phyloP scores from a whole-genome alignment of 257 asterid genomes.

The Solanum ossicruentum region DNA sequence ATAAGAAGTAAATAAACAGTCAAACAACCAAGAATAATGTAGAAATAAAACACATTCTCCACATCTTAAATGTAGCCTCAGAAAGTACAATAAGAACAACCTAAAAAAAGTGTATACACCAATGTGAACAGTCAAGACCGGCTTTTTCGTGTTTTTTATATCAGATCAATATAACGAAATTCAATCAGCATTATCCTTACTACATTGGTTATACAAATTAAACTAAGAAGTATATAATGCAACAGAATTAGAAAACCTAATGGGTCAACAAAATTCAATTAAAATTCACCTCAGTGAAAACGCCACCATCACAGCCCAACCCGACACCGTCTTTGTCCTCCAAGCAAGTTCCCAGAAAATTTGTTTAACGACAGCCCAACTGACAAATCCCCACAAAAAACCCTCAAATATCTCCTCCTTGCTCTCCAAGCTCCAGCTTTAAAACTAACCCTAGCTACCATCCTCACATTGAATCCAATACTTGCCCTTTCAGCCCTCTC shows the following conservation, averaged over 20 bases:
- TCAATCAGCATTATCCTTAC: not conserved
- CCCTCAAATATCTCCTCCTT: conserved; percentile 55
- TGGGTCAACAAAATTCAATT: not conserved
- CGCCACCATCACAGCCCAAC: conserved; percentile 42
- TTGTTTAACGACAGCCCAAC: conserved; percentile 31
- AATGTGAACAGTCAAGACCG: not conserved
- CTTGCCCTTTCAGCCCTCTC: conserved; percentile 30
- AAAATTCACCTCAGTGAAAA: not conserved
- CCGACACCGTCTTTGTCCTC: conserved; percentile 56
- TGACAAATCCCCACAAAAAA: conserved; percentile 51
- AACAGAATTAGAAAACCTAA: not conserved
- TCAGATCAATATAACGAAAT: not conserved
- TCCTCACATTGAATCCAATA: conserved; percentile 47
- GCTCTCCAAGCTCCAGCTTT: conserved; percentile 76
- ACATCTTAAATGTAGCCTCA: not conserved
- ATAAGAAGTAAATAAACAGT: not conserved
- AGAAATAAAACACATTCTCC: not conserved
- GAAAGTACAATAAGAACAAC: not conserved
- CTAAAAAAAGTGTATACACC: not conserved
- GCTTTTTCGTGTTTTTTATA: not conserved
- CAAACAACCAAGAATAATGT: not conserved
- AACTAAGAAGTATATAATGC: not conserved
- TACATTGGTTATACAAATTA: not conserved
- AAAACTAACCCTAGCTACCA: conserved; percentile 46
- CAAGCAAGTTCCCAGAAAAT: conserved; percentile 32